These are phyloP conservation scores for Cryptococcus jaspeensis DNA, from an alignment of 1,284 basidiomycete species.

Conservation along the genomic window DNA sequence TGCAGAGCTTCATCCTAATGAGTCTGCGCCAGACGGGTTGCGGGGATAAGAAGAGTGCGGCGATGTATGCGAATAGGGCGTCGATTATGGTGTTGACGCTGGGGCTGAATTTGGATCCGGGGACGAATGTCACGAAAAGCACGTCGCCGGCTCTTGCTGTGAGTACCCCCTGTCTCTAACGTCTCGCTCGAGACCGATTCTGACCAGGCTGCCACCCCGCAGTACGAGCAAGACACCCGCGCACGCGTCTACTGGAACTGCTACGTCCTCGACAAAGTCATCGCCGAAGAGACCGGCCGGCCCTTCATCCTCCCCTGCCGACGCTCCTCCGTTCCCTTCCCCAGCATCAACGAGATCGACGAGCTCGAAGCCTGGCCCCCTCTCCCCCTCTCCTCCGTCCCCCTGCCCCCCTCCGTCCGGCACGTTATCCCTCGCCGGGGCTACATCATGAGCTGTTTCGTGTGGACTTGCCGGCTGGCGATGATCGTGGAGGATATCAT, in stretches of 20 bases:
- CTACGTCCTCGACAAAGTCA: slow-evolving; percentile 52
- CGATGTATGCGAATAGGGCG: slow-evolving; percentile 49
- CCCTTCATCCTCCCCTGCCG: slow-evolving; percentile 48
- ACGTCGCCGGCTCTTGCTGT: background rate
- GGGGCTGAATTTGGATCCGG: slow-evolving; percentile 47
- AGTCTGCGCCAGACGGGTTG: slow-evolving; percentile 52
- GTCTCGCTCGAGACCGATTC: too few relatives aligned
- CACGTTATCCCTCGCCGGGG: slow-evolving; percentile 30
- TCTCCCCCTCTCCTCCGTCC: slow-evolving; percentile 23
- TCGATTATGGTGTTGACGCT: slow-evolving; percentile 52
- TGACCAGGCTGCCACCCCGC: too few relatives aligned
- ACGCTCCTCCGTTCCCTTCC: slow-evolving; percentile 48
- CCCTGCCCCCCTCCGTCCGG: slow-evolving; percentile 20
- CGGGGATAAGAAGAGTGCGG: slow-evolving; percentile 51
- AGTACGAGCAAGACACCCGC: slow-evolving; percentile 41
- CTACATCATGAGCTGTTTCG: slow-evolving; percentile 41
- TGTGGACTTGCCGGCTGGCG: slow-evolving; percentile 41
- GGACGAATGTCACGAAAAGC: slow-evolving; percentile 15
- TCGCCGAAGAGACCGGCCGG: slow-evolving; percentile 53
- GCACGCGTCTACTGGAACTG: slow-evolving; percentile 52
- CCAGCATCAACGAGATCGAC: slow-evolving; percentile 48
- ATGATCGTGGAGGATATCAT: slow-evolving; percentile 47
- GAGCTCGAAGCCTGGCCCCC: slow-evolving; percentile 52
- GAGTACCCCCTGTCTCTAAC: too few relatives aligned
- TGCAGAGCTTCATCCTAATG: slow-evolving; percentile 50